A percentile compares a stretch with the other conserved stretches of the same genome.
phyloP scores from a whole-genome alignment of 345 rosid species.

The Populus alba region DNA sequence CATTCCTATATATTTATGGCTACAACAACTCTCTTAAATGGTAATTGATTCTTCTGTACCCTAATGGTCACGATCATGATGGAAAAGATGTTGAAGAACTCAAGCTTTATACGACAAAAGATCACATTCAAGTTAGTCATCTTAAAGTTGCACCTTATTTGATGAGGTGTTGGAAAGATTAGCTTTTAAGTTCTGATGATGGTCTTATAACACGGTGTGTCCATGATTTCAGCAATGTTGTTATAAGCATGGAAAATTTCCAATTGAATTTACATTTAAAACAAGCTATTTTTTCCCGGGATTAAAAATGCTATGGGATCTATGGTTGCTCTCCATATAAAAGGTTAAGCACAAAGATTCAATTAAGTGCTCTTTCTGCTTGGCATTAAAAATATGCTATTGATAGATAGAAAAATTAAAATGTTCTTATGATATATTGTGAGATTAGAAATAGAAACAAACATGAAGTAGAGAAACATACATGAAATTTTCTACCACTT shows the following conservation, averaged over 20 bases:
- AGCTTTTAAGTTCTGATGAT: slow-evolving; percentile 1
- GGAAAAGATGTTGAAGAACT: slow-evolving; percentile 54
- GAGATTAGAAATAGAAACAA: background rate
- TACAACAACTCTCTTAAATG: background rate
- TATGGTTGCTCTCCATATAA: background rate
- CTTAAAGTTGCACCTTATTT: slow-evolving; percentile 7
- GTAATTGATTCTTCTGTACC: slow-evolving; percentile 38
- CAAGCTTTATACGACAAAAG: slow-evolving; percentile 75
- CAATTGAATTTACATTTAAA: background rate
- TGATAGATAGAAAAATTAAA: too few relatives aligned
- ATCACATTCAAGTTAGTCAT: slow-evolving; percentile 76
- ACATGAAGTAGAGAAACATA: background rate
- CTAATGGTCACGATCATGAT: slow-evolving; percentile 86
- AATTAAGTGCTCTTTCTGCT: background rate
- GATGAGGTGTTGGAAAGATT: slow-evolving; percentile 4
- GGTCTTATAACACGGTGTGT: background rate
- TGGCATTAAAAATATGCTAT: background rate
- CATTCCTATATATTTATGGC: background rate
- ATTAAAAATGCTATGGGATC: background rate
- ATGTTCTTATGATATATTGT: background rate
- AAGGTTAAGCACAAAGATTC: background rate
- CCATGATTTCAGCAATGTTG: background rate
- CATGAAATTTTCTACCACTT: too few relatives aligned
- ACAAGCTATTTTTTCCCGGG: background rate
- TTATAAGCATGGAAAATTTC: background rate